Percentiles rank a stretch among this genome's conserved stretches.
phyloP scores from a whole-genome alignment of 305 asterid species.

The Rubia peregrina region DNA sequence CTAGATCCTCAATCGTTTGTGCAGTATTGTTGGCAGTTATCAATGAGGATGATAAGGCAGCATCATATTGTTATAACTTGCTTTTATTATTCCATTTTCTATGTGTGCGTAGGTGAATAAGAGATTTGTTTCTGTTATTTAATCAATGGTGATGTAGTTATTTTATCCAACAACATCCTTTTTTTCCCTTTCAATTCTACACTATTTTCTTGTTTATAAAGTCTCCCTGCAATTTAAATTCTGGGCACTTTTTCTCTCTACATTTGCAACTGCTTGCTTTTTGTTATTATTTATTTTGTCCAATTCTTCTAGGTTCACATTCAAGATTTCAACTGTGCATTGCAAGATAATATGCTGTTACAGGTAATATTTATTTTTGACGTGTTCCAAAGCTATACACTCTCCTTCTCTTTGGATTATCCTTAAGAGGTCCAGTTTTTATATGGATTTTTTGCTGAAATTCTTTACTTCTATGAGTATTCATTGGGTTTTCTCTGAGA shows the following conservation, averaged over 20 bases:
- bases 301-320: slow-evolving; percentile 55
- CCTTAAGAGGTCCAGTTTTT: not conserved
- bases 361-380: slow-evolving; percentile 48
- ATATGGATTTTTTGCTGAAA: not conserved
- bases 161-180: not conserved
- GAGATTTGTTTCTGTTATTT: not conserved
- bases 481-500: not conserved
- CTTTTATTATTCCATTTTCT: not conserved
- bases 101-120: not conserved
- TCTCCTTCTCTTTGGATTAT: not conserved
- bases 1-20: not conserved
- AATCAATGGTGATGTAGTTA: not conserved
- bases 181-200: not conserved
- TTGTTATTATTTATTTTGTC: slow-evolving; percentile 16
- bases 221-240: not conserved
- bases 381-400: slow-evolving; percentile 7
- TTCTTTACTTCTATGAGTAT: not conserved
- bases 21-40: not conserved
- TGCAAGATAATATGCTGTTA: slow-evolving; percentile 91
- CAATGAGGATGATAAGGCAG: not conserved
- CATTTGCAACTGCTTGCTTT: slow-evolving; percentile 12
- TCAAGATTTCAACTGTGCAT: slow-evolving; percentile 94
- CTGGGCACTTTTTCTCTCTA: not conserved
- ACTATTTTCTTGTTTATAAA: not conserved
- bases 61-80: not conserved